Conservation (phyloP, 1,284 basidiomycete genomes). For the Psilocybe mexicana region DNA sequence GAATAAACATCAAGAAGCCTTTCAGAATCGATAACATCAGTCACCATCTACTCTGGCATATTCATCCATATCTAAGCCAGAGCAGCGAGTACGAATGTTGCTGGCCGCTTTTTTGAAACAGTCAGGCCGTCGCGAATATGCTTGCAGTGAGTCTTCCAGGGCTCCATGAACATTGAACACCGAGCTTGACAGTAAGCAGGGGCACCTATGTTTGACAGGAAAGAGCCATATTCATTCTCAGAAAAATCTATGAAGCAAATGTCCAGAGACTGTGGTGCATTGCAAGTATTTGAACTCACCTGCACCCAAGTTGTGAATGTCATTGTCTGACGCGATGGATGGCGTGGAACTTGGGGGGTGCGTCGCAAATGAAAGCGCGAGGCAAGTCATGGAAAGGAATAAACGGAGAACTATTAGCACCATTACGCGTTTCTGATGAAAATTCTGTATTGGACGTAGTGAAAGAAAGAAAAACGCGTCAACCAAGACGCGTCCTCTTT, state of each 20-base stretch:
- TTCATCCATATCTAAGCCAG: constrained; percentile 59
- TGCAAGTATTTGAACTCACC: background rate
- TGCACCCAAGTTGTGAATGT: too few relatives aligned
- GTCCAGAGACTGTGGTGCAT: background rate
- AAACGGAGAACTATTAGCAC: too few relatives aligned
- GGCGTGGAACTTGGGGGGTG: too few relatives aligned
- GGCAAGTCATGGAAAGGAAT: too few relatives aligned
- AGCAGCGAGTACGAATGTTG: constrained; percentile 49
- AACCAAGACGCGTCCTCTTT: too few relatives aligned
- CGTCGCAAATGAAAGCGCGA: too few relatives aligned
- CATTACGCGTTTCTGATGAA: too few relatives aligned
- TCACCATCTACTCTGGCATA: constrained; percentile 55
- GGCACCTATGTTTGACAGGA: constrained; percentile 1
- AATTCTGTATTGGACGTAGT: too few relatives aligned
- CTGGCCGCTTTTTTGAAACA: constrained; percentile 61
- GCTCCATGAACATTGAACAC: background rate
- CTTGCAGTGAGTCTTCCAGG: constrained; percentile 28
- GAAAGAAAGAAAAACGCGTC: too few relatives aligned
- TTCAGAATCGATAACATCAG: background rate
- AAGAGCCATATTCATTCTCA: background rate
- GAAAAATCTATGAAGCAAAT: background rate
- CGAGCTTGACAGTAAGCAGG: background rate
- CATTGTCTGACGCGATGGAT: too few relatives aligned
- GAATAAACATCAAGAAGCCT: constrained; percentile 7
- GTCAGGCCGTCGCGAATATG: constrained; percentile 50